Percentiles rank a stretch among this genome's conserved stretches.
Evolutionary conservation across 176 grass and related monocot genomes (phyloP).

Genomic region (Aegilops sharonensis): DNA sequence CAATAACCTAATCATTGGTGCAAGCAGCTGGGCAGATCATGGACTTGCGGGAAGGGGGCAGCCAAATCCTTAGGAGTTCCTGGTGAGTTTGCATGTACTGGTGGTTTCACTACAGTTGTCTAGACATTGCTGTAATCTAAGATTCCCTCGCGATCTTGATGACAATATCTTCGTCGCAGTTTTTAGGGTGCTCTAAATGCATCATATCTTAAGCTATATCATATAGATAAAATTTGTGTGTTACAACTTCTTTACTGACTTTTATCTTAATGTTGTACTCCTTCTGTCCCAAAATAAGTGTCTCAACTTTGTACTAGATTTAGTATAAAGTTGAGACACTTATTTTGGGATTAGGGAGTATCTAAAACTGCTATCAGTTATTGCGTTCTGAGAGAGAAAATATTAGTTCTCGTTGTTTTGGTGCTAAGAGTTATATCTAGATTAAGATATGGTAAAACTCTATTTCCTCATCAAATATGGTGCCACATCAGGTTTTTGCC

Average conservation of each 20-base stretch:
- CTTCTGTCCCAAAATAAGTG: too few species aligned
- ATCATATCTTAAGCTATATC: neutral
- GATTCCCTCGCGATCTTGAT: neutral
- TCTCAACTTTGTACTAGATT: too few species aligned
- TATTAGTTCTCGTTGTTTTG: neutral
- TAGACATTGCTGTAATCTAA: neutral
- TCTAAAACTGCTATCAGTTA: neutral
- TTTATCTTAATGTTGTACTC: too few species aligned
- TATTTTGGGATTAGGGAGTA: too few species aligned
- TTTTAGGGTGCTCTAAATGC: neutral
- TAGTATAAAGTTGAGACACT: too few species aligned
- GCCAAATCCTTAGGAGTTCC: neutral
- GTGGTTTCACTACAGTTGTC: neutral
- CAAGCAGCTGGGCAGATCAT: constrained; percentile 21
- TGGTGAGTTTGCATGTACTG: constrained; percentile 22
- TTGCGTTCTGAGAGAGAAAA: neutral
- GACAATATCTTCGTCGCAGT: neutral
- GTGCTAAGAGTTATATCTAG: neutral
- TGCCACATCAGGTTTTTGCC: too few species aligned
- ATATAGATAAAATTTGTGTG: too few species aligned
- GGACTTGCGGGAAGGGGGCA: neutral
- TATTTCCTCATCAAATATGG: too few species aligned
- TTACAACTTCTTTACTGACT: too few species aligned
- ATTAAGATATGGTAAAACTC: too few species aligned
- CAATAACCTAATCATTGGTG: constrained; percentile 4